Evolutionary conservation across 495 filamentous ascomycete species (phyloP).

Genomic region (Aspergillus nanangensis): DNA sequence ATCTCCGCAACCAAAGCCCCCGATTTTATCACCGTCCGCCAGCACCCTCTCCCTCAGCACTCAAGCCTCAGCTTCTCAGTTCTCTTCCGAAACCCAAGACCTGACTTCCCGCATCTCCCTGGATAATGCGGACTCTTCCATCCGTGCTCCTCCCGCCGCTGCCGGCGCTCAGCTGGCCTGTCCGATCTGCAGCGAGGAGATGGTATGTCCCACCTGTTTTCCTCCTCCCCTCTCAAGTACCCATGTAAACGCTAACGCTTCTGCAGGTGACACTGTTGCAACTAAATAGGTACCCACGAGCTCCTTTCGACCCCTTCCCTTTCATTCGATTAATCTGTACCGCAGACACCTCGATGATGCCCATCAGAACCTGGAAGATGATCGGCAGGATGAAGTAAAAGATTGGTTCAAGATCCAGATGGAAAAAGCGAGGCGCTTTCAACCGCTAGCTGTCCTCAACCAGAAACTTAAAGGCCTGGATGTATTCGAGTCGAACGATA

Average conservation of each 20-base stretch:
- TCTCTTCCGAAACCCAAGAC: constrained; percentile 54
- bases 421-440: constrained; percentile 91
- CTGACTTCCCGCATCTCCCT: constrained; percentile 54
- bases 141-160: constrained; percentile 46
- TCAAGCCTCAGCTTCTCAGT: constrained; percentile 55
- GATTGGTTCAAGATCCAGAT: constrained; percentile 98
- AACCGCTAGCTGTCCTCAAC: constrained; percentile 85
- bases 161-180: constrained; percentile 70
- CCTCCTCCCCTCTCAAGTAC: not conserved
- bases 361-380: constrained; percentile 89
- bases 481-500: constrained; percentile 94
- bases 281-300: constrained; percentile 66
- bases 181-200: constrained; percentile 95
- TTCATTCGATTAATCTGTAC: constrained; percentile 13
- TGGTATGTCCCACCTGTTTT: constrained; percentile 50
- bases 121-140: constrained; percentile 44
- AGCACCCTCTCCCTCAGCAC: constrained; percentile 59
- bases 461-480: constrained; percentile 97
- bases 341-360: constrained; percentile 84
- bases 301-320: not conserved
- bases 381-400: constrained; percentile 94
- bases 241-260: constrained; percentile 9
- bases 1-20: constrained; percentile 51
- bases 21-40: constrained; percentile 54
- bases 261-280: constrained; percentile 86